Conservation (phyloP, 305 asterid genomes). For the Solanum hybrid region DNA sequence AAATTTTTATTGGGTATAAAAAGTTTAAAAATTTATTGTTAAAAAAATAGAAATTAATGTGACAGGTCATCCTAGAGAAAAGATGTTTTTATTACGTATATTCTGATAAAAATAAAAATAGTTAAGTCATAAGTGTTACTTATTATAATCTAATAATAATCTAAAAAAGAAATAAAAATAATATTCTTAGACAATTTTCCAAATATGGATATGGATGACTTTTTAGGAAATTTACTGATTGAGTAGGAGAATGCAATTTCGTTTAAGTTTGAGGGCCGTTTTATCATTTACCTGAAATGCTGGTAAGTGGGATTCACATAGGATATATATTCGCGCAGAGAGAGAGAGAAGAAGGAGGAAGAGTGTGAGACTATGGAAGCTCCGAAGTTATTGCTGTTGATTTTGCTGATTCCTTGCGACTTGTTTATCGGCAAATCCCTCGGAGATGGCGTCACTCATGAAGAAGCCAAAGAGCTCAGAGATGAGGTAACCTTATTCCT, state of each 20-base stretch:
- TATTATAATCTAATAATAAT: no score
- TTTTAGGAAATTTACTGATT: not conserved
- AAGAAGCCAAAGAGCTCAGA: slow-evolving; percentile 73
- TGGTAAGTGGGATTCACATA: not conserved
- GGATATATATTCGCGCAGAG: not conserved
- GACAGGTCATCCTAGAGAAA: not conserved
- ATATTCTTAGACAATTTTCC: not conserved
- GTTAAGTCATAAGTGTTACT: not conserved
- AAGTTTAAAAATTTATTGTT: no score
- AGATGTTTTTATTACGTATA: no score
- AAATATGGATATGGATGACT: no score
- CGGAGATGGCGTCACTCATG: slow-evolving; percentile 67
- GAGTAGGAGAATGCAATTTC: not conserved
- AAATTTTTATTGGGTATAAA: not conserved
- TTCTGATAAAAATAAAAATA: no score
- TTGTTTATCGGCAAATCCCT: slow-evolving; percentile 27
- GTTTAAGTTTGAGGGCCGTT: not conserved
- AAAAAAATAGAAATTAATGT: no score
- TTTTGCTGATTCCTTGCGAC: slow-evolving; percentile 28
- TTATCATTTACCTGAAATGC: not conserved
- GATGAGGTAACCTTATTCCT: slow-evolving; percentile 49
- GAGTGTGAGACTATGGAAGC: slow-evolving; percentile 39
- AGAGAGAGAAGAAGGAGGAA: not conserved
- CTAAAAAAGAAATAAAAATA: not conserved
- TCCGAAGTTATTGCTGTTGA: slow-evolving; percentile 31